Evolutionary conservation across 805 yeast species (phyloP).

Genomic region (Candida khao-thaluensis): DNA sequence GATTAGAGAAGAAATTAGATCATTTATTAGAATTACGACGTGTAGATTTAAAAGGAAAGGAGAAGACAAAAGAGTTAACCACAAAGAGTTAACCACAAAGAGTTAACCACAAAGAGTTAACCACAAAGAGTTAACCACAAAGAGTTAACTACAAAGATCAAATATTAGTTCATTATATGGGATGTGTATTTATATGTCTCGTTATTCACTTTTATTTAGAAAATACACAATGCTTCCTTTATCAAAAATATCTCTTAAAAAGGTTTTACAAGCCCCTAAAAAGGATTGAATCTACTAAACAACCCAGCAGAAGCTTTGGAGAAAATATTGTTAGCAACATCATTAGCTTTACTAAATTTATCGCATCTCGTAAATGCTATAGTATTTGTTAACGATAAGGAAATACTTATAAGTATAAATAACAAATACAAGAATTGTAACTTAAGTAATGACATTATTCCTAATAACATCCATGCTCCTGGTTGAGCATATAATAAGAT

Average conservation of each 20-base stretch:
- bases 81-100: too few relatives aligned
- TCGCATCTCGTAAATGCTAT: constrained; percentile 91
- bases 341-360: constrained; percentile 83
- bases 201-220: too few relatives aligned
- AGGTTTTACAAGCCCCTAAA: too few relatives aligned
- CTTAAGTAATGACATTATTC: constrained; percentile 73
- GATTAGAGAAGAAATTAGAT: constrained; percentile 9
- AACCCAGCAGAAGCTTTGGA: constrained; percentile 50
- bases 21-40: constrained; percentile 9
- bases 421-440: constrained; percentile 68
- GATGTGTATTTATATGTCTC: too few relatives aligned
- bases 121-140: too few relatives aligned
- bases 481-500: constrained; percentile 73
- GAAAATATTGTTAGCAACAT: constrained; percentile 56
- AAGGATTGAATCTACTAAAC: constrained; percentile 50
- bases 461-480: constrained; percentile 70
- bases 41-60: too few relatives aligned
- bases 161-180: too few relatives aligned
- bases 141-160: too few relatives aligned
- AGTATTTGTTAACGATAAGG: constrained; percentile 76
- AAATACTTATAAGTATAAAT: constrained; percentile 64
- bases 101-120: too few relatives aligned
- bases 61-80: too few relatives aligned
- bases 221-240: too few relatives aligned
- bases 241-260: background rate